Conservation (phyloP, 208 protist species). For the Herpetomonas tarakana region DNA sequence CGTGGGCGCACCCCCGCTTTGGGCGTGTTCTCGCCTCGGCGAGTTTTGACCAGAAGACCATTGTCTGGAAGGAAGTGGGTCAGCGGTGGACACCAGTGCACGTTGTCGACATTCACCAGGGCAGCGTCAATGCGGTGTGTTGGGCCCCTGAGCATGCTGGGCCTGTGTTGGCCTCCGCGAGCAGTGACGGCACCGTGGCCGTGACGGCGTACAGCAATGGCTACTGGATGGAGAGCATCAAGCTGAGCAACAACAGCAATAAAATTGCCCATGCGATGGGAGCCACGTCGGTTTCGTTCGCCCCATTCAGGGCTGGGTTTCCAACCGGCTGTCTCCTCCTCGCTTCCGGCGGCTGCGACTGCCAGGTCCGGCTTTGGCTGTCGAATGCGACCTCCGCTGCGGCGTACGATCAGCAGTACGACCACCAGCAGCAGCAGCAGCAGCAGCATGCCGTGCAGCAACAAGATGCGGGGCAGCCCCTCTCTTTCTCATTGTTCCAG, state of each 20-base stretch:
- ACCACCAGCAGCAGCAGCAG: too few species aligned
- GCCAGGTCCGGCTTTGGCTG: slow-evolving; percentile 71
- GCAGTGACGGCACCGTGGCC: slow-evolving; percentile 75
- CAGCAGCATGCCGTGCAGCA: too few species aligned
- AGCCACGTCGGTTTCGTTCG: slow-evolving; percentile 71
- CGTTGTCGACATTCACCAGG: slow-evolving; percentile 67
- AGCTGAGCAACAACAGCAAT: slow-evolving; percentile 76
- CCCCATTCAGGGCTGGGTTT: slow-evolving; percentile 36
- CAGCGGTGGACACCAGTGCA: slow-evolving; percentile 59
- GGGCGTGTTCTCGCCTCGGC: slow-evolving; percentile 96
- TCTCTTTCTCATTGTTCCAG: slow-evolving; percentile 44
- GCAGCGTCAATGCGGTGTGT: slow-evolving; percentile 77
- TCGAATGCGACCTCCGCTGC: not conserved
- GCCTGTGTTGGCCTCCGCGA: slow-evolving; percentile 61
- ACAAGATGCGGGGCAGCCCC: not conserved
- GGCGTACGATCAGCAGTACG: not conserved
- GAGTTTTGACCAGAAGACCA: slow-evolving; percentile 96
- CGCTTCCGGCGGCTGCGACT: slow-evolving; percentile 80
- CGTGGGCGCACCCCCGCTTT: slow-evolving; percentile 98
- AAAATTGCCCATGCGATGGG: slow-evolving; percentile 86
- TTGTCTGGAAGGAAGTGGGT: slow-evolving; percentile 92
- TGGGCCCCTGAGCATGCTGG: slow-evolving; percentile 79
- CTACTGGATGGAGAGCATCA: slow-evolving; percentile 67
- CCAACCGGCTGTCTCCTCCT: slow-evolving; percentile 34
- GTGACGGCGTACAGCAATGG: slow-evolving; percentile 57